A percentile compares a stretch with the other conserved stretches of the same genome.
Evolutionary conservation across 2,329 filamentous ascomycete species (phyloP).

Genomic region (Coniochaeta sp.): DNA sequence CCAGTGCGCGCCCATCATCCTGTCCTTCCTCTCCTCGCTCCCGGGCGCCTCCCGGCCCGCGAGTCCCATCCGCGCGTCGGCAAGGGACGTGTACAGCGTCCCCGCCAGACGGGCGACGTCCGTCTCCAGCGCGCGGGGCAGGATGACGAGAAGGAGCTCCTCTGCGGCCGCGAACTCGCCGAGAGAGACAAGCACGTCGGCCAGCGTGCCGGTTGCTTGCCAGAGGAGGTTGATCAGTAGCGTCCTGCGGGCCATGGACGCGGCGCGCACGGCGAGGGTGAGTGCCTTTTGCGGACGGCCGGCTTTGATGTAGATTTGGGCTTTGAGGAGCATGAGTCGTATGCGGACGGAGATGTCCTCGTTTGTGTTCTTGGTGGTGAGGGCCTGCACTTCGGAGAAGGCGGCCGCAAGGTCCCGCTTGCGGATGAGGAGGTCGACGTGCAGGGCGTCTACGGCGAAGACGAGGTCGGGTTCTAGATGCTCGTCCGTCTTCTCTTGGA

Average conservation of each 20-base stretch:
- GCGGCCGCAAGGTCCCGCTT: conserved; percentile 39
- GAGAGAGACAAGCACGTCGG: conserved; percentile 60
- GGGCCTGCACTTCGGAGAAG: conserved; percentile 37
- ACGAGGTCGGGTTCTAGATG: conserved; percentile 35
- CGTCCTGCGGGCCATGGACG: conserved; percentile 63
- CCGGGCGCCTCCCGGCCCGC: conserved; percentile 40
- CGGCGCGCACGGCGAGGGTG: conserved; percentile 67
- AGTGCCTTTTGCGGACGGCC: conserved; percentile 69
- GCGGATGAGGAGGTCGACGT: conserved; percentile 43
- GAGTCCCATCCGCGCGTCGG: conserved; percentile 71
- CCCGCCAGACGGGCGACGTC: conserved; percentile 56
- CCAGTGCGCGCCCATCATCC: conserved; percentile 51
- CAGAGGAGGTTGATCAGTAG: conserved; percentile 64
- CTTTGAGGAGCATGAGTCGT: conserved; percentile 66
- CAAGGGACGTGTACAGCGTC: conserved; percentile 60
- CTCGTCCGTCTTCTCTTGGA: conserved; percentile 37
- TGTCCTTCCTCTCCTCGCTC: conserved; percentile 35
- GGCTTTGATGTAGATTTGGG: conserved; percentile 58
- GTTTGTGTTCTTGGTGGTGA: conserved; percentile 33
- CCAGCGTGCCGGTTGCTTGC: conserved; percentile 60
- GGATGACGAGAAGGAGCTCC: conserved; percentile 56
- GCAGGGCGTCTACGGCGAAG: conserved; percentile 41
- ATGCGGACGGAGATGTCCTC: conserved; percentile 58
- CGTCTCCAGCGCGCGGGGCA: conserved; percentile 72
- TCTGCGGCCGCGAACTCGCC: conserved; percentile 62